Conservation (phyloP, 1,139 yeast species). For the Pneumocystis jirovecii region DNA sequence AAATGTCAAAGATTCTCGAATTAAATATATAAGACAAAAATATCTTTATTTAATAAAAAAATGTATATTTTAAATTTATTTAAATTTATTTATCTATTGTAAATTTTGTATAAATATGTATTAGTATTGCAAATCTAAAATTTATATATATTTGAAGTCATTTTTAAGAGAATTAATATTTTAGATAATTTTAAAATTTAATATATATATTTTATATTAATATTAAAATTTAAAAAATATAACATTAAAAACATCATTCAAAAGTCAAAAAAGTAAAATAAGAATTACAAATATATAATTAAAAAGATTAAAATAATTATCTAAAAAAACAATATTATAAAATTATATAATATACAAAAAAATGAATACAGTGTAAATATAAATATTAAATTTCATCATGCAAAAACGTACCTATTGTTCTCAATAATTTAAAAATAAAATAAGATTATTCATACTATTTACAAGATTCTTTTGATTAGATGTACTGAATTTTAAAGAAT, state of each 20-base stretch:
- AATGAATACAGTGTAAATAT: not conserved
- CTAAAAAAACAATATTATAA: not conserved
- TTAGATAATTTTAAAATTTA: not conserved
- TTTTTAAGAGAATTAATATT: not conserved
- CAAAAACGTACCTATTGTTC: not conserved
- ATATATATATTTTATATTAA: not conserved
- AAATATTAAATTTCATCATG: not conserved
- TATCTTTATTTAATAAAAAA: not conserved
- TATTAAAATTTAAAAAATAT: not conserved
- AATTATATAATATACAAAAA: not conserved
- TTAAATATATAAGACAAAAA: not conserved
- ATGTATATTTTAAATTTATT: not conserved
- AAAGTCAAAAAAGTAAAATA: not conserved
- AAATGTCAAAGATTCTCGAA: conserved; percentile 26
- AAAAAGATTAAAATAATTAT: not conserved
- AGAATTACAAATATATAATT: not conserved
- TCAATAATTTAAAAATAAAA: not conserved
- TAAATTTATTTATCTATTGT: not conserved
- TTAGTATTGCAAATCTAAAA: too few relatives aligned
- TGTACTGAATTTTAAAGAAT: not conserved
- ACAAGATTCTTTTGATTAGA: not conserved
- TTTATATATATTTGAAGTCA: too few relatives aligned
- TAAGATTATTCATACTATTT: not conserved
- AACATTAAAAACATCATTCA: not conserved
- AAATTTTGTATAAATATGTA: not conserved